Base-by-base conservation (phyloP, 352 stramenopile species). In the Pythium vanterpoolii region DNA sequence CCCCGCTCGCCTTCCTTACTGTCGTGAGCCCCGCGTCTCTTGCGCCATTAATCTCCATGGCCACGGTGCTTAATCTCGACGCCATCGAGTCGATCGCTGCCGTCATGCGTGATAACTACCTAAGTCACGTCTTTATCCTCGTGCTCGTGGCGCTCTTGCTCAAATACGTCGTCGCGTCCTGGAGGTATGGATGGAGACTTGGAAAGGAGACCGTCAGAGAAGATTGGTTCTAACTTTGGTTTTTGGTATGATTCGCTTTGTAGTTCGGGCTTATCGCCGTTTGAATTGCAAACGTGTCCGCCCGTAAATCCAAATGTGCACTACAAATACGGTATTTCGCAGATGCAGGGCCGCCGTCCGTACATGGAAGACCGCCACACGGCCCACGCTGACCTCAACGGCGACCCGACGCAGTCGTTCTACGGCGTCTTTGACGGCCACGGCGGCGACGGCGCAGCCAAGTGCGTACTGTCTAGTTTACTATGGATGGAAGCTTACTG, bases 371-470 rank as follows among this genome's bases (percentile, higher is more conserved):
- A 97, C 63, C 72, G 87, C 24, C 83, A 96, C 76, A 83, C 74
- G 18, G 88, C 82, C 9, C 71, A 91, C 40, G 74, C 75, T 1
- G 78, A 90, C 21, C 67, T 96, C 26, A 92, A 93, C 28, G 86
- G 83, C 26, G 83, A 96, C 68, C 51, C 78, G 5, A 82, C 79
- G 46, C 73, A 88, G 59, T 95, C 86, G 47, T 96, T 98, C 45
- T 98, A 97, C 61, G 92, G 85, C 36, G 79, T 98, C 49, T 98
- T 98, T 68, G 93, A 98, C 62, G 93, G 93, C 60, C 93, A 98
- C 68, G 92, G 92, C 45, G 93, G 93, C 33, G 79, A 91, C 45
- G 81, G 81, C 19, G 91, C 89, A 26, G 87, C 92, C 60, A 85
- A 97, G 85, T 98, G 72, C 53, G 87, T 71, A 5, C n/a, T n/a